Evolutionary conservation across 2,329 filamentous ascomycete genomes (phyloP).

Genomic region (Botrytis pseudocinerea): DNA sequence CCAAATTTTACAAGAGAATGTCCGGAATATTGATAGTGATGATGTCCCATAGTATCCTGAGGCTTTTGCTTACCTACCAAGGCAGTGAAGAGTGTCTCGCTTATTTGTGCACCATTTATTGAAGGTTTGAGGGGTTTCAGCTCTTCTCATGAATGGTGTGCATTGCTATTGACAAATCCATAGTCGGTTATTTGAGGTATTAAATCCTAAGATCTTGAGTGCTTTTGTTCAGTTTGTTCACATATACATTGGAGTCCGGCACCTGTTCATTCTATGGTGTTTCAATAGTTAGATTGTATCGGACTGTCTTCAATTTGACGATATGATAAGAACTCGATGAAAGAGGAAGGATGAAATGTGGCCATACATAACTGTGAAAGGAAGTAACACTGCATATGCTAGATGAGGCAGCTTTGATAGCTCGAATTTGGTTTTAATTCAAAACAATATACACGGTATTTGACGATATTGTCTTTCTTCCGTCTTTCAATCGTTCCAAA

Average conservation of each 20-base stretch:
- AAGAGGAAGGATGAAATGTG: background rate
- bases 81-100: background rate
- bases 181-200: background rate
- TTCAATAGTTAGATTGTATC: background rate
- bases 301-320: background rate
- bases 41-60: background rate
- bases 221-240: background rate
- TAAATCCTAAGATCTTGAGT: background rate
- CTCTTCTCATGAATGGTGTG: background rate
- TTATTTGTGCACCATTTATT: background rate
- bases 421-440: background rate
- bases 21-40: background rate
- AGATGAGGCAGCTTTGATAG: background rate
- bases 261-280: background rate
- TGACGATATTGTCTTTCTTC: background rate
- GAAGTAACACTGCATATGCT: background rate
- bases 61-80: background rate
- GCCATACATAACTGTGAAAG: background rate
- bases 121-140: background rate
- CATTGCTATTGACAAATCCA: background rate
- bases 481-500: background rate
- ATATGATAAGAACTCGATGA: background rate
- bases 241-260: background rate
- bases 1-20: background rate
- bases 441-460: background rate